These are phyloP conservation scores for Magnolia officinalis DNA, from an alignment of 164 flowering plant genomes.

Conservation along the genomic window DNA sequence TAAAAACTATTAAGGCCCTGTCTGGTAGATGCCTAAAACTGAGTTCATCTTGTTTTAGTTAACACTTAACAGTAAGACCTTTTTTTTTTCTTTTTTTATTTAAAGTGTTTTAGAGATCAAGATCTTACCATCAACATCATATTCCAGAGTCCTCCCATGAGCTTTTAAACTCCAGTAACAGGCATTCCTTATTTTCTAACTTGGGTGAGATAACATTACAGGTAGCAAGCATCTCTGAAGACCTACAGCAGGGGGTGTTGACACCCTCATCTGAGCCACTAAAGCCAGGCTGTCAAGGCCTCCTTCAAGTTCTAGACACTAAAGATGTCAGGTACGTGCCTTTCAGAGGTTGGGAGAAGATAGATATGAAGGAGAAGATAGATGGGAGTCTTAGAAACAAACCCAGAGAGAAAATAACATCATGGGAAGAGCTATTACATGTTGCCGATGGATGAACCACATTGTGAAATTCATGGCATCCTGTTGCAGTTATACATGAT, in stretches of 20 bases:
- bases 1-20: background rate
- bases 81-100: too few species aligned
- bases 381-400: slow-evolving; percentile 62
- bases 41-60: too few species aligned
- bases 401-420: slow-evolving; percentile 70
- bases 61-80: too few species aligned
- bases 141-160: too few species aligned
- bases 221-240: slow-evolving; percentile 79
- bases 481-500: background rate
- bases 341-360: slow-evolving; percentile 79
- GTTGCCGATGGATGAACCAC: slow-evolving; percentile 32
- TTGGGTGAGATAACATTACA: slow-evolving; percentile 20
- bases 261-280: slow-evolving; percentile 21
- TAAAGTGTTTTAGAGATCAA: too few species aligned
- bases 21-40: too few species aligned
- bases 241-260: slow-evolving; percentile 50
- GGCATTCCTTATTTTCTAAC: background rate
- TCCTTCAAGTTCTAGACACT: slow-evolving; percentile 50
- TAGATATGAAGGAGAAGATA: slow-evolving; percentile 64
- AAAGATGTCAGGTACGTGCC: slow-evolving; percentile 46
- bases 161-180: too few species aligned
- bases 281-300: slow-evolving; percentile 78
- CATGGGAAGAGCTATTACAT: slow-evolving; percentile 42
- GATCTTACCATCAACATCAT: too few species aligned
- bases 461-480: background rate